A percentile compares a stretch with the other conserved stretches of the same genome.
Conservation (phyloP, 805 yeast species). For the Wickerhamomyces queroliae region DNA sequence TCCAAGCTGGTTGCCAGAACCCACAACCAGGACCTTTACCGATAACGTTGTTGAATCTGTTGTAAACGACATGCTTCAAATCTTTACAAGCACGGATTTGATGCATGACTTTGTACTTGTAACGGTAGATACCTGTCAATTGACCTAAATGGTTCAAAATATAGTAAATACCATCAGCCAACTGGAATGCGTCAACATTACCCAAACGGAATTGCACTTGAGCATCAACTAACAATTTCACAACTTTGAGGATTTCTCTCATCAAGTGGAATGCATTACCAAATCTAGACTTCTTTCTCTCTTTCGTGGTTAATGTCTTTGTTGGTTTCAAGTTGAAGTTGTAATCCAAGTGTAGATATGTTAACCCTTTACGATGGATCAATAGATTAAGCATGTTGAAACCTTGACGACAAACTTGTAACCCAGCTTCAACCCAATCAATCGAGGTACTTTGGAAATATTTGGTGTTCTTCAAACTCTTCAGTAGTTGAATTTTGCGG, state of each 20-base stretch:
- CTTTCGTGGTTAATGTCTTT: constrained; percentile 92
- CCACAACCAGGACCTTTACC: constrained; percentile 99
- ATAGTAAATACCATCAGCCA: constrained; percentile 93
- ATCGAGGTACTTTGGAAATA: constrained; percentile 87
- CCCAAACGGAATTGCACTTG: constrained; percentile 91
- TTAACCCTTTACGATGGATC: constrained; percentile 85
- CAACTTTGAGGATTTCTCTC: constrained; percentile 80
- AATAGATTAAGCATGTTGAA: constrained; percentile 86
- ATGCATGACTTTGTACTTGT: constrained; percentile 97
- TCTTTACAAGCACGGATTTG: constrained; percentile 96
- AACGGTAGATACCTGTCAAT: constrained; percentile 91
- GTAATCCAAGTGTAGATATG: constrained; percentile 90
- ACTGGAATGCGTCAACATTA: constrained; percentile 84
- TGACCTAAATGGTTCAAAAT: constrained; percentile 92
- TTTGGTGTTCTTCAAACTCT: constrained; percentile 68
- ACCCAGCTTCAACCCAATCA: constrained; percentile 98
- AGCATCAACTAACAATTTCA: constrained; percentile 84
- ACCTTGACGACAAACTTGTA: constrained; percentile 91
- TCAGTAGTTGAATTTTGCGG: constrained; percentile 54
- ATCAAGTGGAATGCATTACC: constrained; percentile 95
- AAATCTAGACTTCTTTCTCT: constrained; percentile 90
- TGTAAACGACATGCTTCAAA: constrained; percentile 84
- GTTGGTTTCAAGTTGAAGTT: constrained; percentile 96
- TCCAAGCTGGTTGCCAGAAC: constrained; percentile 99
- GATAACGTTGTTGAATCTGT: constrained; percentile 74